These are phyloP conservation scores for Termitomyces sp. DNA, from an alignment of 768 basidiomycete species.

Conservation along the genomic window DNA sequence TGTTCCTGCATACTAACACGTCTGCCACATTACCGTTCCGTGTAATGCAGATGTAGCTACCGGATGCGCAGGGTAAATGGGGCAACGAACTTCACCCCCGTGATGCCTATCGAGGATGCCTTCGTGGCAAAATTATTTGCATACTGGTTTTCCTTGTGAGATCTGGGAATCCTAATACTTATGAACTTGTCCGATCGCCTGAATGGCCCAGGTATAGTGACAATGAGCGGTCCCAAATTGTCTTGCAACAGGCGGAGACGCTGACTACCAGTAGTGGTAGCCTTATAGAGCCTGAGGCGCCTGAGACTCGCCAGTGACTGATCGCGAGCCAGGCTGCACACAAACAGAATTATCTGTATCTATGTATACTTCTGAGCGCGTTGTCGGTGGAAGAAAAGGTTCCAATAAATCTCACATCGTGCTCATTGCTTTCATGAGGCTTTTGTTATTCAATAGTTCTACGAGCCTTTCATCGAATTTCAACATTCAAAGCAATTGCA, in stretches of 20 bases:
- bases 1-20: constrained; percentile 58
- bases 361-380: neutral
- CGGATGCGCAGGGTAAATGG: constrained; percentile 12
- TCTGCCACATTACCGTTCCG: neutral
- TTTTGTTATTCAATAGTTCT: too few relatives aligned
- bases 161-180: constrained; percentile 47
- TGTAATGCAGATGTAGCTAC: neutral
- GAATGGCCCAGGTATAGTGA: too few relatives aligned
- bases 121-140: constrained; percentile 58
- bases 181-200: constrained; percentile 34
- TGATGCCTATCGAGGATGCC: constrained; percentile 39
- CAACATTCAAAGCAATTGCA: too few relatives aligned
- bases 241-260: too few relatives aligned
- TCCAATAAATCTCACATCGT: too few relatives aligned
- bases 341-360: constrained; percentile 6
- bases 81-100: constrained; percentile 1
- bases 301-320: constrained; percentile 11
- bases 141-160: constrained; percentile 63
- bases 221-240: too few relatives aligned
- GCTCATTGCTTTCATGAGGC: too few relatives aligned
- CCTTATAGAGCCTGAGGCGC: too few relatives aligned
- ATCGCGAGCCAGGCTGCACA: constrained; percentile 7
- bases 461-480: too few relatives aligned
- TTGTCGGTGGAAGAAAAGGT: too few relatives aligned
- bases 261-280: too few relatives aligned